A percentile compares a stretch with the other conserved stretches of the same genome.
Evolutionary conservation across 1,284 basidiomycete genomes (phyloP).

Genomic region (Puccinia horiana): DNA sequence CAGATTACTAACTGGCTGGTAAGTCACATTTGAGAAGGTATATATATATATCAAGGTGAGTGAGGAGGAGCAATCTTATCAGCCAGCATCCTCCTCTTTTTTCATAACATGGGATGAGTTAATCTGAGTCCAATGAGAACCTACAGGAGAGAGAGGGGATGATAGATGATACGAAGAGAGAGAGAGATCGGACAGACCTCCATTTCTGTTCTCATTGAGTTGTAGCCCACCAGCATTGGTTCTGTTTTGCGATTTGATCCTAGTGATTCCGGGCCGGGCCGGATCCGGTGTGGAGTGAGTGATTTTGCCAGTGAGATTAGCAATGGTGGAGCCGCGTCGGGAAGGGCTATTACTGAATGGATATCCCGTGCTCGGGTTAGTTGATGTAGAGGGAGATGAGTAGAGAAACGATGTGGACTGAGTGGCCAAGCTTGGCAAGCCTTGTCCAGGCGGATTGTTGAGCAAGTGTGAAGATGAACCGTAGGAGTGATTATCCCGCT

Average conservation of each 20-base stretch:
- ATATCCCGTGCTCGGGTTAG: conserved; percentile 8
- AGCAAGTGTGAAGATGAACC: not conserved
- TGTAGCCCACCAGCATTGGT: not conserved
- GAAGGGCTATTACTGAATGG: not conserved
- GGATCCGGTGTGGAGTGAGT: not conserved
- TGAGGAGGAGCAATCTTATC: not conserved
- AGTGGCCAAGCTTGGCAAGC: not conserved
- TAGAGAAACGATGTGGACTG: conserved; percentile 22
- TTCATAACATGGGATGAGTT: conserved; percentile 21
- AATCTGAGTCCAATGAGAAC: conserved; percentile 31
- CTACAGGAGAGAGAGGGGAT: no score
- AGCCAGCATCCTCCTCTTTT: conserved; percentile 9
- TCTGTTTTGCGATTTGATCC: conserved; percentile 1
- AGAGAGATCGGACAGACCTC: not conserved
- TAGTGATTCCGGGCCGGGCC: not conserved
- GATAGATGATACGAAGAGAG: no score
- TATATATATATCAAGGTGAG: not conserved
- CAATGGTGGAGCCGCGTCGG: conserved; percentile 19
- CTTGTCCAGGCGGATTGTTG: not conserved
- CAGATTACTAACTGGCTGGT: conserved; percentile 54
- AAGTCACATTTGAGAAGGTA: no score
- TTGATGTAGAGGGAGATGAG: not conserved
- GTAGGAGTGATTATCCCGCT: not conserved
- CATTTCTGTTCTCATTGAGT: not conserved
- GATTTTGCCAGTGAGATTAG: not conserved